Evolutionary conservation across 176 grass and related monocot genomes (phyloP).

Genomic region (Carex scoparia): DNA sequence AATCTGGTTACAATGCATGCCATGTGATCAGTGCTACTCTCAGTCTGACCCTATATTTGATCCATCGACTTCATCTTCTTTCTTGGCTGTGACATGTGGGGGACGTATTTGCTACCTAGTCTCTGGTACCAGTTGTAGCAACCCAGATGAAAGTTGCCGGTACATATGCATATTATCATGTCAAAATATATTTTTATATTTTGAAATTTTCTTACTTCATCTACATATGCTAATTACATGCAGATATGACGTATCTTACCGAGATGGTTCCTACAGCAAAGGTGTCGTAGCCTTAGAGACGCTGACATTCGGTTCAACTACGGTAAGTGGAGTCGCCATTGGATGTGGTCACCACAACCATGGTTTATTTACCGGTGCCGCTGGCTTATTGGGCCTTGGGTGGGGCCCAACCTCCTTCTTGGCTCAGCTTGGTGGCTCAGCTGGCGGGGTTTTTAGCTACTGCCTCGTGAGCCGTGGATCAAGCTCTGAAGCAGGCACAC

Average conservation of each 20-base stretch:
- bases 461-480: constrained; percentile 63
- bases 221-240: constrained; percentile 3
- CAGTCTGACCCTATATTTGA: constrained; percentile 90
- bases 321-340: constrained; percentile 59
- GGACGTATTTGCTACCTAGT: constrained; percentile 49
- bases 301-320: constrained; percentile 51
- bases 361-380: constrained; percentile 64
- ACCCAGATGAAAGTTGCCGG: constrained; percentile 11
- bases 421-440: constrained; percentile 59
- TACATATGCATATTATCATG: not conserved
- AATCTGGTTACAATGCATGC: constrained; percentile 86
- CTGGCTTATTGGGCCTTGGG: constrained; percentile 69
- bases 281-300: constrained; percentile 74
- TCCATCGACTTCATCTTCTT: constrained; percentile 62
- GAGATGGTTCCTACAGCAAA: constrained; percentile 79
- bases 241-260: constrained; percentile 59
- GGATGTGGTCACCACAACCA: constrained; percentile 85
- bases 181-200: no score
- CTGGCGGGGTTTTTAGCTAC: constrained; percentile 86
- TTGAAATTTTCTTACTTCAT: not conserved
- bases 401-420: constrained; percentile 90
- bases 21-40: constrained; percentile 61
- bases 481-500: constrained; percentile 23
- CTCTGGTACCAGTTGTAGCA: constrained; percentile 21
- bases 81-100: constrained; percentile 47